A percentile compares a stretch with the other conserved stretches of the same genome.
phyloP scores from a whole-genome alignment of 257 asterid species.

The Solanum pinnatisectum region DNA sequence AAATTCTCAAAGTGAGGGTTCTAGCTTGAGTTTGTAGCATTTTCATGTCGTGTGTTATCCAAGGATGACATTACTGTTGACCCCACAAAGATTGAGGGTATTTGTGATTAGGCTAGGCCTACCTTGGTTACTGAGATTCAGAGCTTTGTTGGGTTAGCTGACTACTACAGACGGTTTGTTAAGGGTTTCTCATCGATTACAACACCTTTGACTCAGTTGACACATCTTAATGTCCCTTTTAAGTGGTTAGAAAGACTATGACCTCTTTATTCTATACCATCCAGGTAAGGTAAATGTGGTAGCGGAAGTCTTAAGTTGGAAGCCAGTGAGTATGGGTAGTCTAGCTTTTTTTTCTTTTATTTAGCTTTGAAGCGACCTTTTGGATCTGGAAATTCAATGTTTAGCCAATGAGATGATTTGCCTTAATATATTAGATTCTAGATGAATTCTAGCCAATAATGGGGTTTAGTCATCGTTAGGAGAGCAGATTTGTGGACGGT shows the following conservation, averaged over 20 bases:
- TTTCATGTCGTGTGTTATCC: not conserved
- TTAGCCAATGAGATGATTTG: not conserved
- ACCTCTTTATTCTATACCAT: not conserved
- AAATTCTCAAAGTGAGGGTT: not conserved
- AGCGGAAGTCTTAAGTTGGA: not conserved
- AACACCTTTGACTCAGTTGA: not conserved
- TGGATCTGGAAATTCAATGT: not conserved
- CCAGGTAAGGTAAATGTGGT: not conserved
- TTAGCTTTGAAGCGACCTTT: not conserved
- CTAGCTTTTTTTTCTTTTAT: not conserved
- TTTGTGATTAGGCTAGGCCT: not conserved
- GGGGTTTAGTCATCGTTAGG: not conserved
- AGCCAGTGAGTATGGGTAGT: not conserved
- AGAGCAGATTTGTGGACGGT: not conserved
- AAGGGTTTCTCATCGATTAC: not conserved
- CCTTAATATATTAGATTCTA: not conserved
- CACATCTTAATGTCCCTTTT: not conserved
- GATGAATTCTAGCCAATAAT: not conserved
- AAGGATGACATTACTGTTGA: not conserved
- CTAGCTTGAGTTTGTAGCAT: not conserved
- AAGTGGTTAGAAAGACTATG: not conserved
- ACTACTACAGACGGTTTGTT: not conserved
- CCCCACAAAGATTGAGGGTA: not conserved
- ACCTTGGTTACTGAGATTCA: not conserved
- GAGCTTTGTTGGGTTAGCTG: not conserved